These are phyloP conservation scores for Daldinia concentrica DNA, from an alignment of 495 filamentous ascomycete genomes.

Conservation along the genomic window DNA sequence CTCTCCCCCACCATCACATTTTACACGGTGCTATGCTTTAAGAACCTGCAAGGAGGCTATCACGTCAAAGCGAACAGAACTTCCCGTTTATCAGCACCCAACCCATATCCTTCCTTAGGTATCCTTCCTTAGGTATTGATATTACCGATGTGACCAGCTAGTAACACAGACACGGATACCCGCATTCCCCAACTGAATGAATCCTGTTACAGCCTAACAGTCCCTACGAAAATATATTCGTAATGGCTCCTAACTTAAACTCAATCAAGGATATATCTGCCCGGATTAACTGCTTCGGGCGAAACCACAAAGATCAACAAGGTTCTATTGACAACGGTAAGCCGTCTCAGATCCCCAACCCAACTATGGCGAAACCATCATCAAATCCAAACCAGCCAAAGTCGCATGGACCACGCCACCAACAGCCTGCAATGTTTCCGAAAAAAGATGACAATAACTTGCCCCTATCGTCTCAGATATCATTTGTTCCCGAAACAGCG, in stretches of 20 bases:
- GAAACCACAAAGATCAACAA: constrained; percentile 7
- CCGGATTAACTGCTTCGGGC: constrained; percentile 6
- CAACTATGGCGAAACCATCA: not conserved
- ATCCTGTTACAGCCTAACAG: not conserved
- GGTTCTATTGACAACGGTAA: constrained; percentile 2
- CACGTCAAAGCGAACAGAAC: no score
- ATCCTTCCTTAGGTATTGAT: no score
- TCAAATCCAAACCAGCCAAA: not conserved
- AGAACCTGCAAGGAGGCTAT: no score
- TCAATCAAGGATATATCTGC: constrained; percentile 28
- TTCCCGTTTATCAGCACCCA: no score
- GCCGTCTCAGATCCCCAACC: not conserved
- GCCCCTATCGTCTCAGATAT: not conserved
- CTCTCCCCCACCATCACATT: no score
- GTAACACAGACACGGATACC: not conserved
- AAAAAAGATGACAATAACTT: not conserved
- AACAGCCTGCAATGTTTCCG: not conserved
- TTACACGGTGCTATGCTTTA: no score
- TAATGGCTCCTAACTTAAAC: constrained; percentile 23
- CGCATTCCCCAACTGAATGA: constrained; percentile 1
- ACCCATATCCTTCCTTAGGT: no score
- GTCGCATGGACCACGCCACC: not conserved
- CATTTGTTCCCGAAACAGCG: not conserved
- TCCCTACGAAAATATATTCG: not conserved
- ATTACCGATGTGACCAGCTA: not conserved